Evolutionary conservation across 2,329 filamentous ascomycete species (phyloP), one percentile per base, ranked within the genome.

Genomic region (Whalleya microplaca): DNA sequence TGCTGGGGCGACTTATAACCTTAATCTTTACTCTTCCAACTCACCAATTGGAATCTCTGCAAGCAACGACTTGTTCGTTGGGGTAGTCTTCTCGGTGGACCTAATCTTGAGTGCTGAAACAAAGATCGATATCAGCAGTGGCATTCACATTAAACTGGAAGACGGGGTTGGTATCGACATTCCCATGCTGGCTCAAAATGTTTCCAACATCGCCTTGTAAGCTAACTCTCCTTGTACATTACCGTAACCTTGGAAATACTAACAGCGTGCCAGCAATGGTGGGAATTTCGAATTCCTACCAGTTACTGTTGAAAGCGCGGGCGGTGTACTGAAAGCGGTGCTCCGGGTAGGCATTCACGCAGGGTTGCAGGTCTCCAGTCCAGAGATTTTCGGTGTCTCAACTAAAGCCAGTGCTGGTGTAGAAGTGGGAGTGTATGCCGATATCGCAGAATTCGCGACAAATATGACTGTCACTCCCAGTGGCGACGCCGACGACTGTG

Each of bases 261-360:
- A 53, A 59, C 8, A 21, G 2, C 51, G 1, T n/a, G 50, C 8
- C 40, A 84, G 80, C 44, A 77, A 80, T 3, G 81, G 81, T 5
- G 83, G 78, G 0, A 67, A 75, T 14, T 85, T 84, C 56, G 81
- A 84, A 53, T 84, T 84, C 54, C 75, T 86, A 1, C 83, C 83
- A 0, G 79, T 85, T 2, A 80, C 73, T 0, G 69, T 85, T 29
- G 68, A 76, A 56, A 76, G 72, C 27, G 75, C 73, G 9, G 73
- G 70, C 6, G 75, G 75, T 0, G 63, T 77, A 0, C 68, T 85
- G 9, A 76, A 72, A 0, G 82, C 79, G 0, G 67, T 77, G 0
- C 72, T 86, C 0, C 78, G 79, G 3, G 59, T 84, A 1, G 77
- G 76, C 9, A 64, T 80, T 1, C 74, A 78, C 29, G 75, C 77